Percentiles rank a stretch among this genome's conserved stretches.
phyloP scores from a whole-genome alignment of 108 stramenopile species.

The Fistulifera solaris region DNA sequence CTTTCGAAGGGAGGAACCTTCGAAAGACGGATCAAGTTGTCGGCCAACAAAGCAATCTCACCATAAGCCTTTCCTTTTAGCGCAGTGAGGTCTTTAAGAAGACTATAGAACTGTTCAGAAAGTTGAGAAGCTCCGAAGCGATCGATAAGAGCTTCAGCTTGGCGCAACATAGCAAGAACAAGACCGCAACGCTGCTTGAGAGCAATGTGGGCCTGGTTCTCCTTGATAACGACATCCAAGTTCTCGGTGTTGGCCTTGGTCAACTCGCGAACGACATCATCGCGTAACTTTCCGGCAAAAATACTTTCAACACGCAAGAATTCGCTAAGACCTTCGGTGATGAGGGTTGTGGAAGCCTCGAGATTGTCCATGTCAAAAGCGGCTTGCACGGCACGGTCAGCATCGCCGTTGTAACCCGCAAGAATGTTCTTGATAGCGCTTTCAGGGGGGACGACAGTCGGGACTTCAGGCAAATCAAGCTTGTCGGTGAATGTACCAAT shows the following conservation, averaged over 20 bases:
- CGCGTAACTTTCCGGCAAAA: slow-evolving; percentile 72
- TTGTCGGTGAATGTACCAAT: slow-evolving; percentile 73
- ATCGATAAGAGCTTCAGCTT: slow-evolving; percentile 62
- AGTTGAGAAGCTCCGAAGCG: slow-evolving; percentile 48
- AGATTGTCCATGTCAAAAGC: slow-evolving; percentile 41
- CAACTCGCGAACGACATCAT: slow-evolving; percentile 83
- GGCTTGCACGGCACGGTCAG: slow-evolving; percentile 37
- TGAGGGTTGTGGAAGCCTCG: slow-evolving; percentile 44
- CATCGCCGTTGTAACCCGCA: slow-evolving; percentile 57
- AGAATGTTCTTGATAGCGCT: slow-evolving; percentile 58
- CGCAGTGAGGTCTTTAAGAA: slow-evolving; percentile 41
- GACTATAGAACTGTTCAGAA: slow-evolving; percentile 42
- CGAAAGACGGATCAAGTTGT: slow-evolving; percentile 55
- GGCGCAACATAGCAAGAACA: slow-evolving; percentile 65
- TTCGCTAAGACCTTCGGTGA: slow-evolving; percentile 55
- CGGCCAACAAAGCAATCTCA: slow-evolving; percentile 76
- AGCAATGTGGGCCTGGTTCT: slow-evolving; percentile 72
- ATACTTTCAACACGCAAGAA: slow-evolving; percentile 81
- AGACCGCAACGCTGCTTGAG: slow-evolving; percentile 39
- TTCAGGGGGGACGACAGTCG: slow-evolving; percentile 22
- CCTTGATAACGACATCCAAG: slow-evolving; percentile 71
- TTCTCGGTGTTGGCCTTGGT: slow-evolving; percentile 74
- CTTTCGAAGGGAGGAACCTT: slow-evolving; percentile 76
- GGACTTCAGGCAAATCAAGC: slow-evolving; percentile 49
- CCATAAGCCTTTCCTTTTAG: slow-evolving; percentile 79